Conservation (phyloP, 371 early-diverging fungal species). For the Saksenaea oblongispora region DNA sequence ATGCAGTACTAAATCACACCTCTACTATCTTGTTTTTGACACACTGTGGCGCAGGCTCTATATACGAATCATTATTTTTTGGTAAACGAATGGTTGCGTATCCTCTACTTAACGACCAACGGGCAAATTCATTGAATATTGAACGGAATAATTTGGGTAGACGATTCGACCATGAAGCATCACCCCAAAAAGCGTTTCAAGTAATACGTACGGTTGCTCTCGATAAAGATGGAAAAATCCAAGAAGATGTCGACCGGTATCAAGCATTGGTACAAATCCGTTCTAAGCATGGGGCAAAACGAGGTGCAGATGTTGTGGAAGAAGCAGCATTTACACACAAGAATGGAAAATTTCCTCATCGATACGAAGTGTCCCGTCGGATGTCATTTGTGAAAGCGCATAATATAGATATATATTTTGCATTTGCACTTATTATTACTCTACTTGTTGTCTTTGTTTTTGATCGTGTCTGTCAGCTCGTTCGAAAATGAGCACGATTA, state of each 20-base stretch:
- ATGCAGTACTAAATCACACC: slow-evolving; percentile 37
- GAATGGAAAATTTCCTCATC: slow-evolving; percentile 17
- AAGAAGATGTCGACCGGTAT: slow-evolving; percentile 10
- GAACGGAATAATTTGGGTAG: slow-evolving; percentile 10
- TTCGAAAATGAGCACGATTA: too few species aligned
- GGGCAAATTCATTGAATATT: slow-evolving; percentile 11
- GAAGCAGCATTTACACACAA: slow-evolving; percentile 24
- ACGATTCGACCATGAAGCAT: background rate
- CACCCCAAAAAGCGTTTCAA: background rate
- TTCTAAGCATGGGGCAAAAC: background rate
- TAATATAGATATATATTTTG: slow-evolving; percentile 24
- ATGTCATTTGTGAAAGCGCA: slow-evolving; percentile 30
- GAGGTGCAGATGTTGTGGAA: slow-evolving; percentile 33
- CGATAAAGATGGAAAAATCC: slow-evolving; percentile 8
- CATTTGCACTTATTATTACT: background rate
- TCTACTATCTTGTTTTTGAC: slow-evolving; percentile 33
- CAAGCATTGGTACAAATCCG: slow-evolving; percentile 24
- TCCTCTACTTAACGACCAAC: slow-evolving; percentile 44
- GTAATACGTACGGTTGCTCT: background rate
- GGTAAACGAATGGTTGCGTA: slow-evolving; percentile 28
- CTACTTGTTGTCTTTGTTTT: background rate
- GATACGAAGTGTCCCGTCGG: slow-evolving; percentile 16
- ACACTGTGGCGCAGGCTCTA: slow-evolving; percentile 41
- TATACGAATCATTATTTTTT: slow-evolving; percentile 34
- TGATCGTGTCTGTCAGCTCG: background rate